Evolutionary conservation across 305 asterid species (phyloP), one percentile per base, ranked within the genome.

Genomic region (Fraxinus paxiana): DNA sequence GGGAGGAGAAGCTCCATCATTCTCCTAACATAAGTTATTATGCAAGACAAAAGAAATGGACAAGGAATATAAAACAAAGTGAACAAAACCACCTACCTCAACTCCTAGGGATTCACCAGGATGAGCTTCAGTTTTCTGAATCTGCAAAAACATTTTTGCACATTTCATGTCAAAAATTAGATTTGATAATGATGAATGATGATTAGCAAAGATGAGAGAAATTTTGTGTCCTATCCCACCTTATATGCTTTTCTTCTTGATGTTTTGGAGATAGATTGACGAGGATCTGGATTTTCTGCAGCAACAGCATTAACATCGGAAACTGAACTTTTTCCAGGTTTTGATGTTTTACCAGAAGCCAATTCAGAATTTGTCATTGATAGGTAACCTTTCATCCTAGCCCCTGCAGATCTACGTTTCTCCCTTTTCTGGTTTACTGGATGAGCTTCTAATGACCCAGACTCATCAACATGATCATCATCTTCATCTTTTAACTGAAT

Each of bases 401-500:
- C 88, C 65, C 84, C 82, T 0, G 81, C 31, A 41, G 89, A 85
- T 84, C 83, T 87, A 72, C 87, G 90, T 82, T 91, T 91, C 71
- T 91, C 94, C 86, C 87, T 90, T 24, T 83, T 79, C 81, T 79
- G 88, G 81, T 85, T 85, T 34, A 81, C 88, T 63, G 89, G 90
- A 79, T 67, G 85, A 85, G 86, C 84, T 88, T 89, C 94, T 65
- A 89, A 77, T 28, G 92, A 86, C 79, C 88, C 89, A 79, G 94
- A 87, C 86, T 90, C 97, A 78, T 90, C 97, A 77, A 87, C 89
- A 83, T 89, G 93, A 85, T 89, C 94, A 87, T 75, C 89, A 80
- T 78, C 41, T 37, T 84, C 93, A 56, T 86, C 92, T 81, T 88
- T 92, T 67, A 82, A 79, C 83, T 77, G 92, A 82, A 83, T 33